Base-by-base conservation (phyloP, 2,329 filamentous ascomycete species). In the Pseudopithomyces maydicus region DNA sequence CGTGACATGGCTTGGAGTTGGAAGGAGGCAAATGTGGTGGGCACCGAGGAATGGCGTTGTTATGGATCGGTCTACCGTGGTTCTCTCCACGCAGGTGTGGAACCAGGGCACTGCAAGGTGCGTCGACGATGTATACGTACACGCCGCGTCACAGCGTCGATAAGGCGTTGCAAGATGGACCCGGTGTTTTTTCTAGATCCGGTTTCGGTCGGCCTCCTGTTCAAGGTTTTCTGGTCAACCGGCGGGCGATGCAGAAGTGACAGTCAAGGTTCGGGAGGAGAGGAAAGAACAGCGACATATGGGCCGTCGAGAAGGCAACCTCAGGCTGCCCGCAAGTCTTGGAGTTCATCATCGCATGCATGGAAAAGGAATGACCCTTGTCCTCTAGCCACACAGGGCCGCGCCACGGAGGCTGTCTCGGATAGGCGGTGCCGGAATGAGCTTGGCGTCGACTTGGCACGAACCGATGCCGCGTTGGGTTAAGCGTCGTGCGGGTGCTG, bases 1-100 rank as follows among this genome's bases (percentile, higher is more conserved):
- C 61, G 67, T 26, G 38, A 33, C 48, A 51, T 51, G 29, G 15
- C 32, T 23, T 38, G 45, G 17, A 14, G 8, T 17, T 11, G 35
- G 47, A 23, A 7, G 14, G 26, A 19, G 20, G 33, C 14, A 23
- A 33, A 17, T 42, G n/a, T 23, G 22, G n/a, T 33, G 36, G 20
- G 33, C 46, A 26, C n/a, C 17, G 22, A 4, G 15, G 17, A 22
- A 22, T 15, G 10, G 36, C 8, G 19, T 29, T 39, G 26, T 29
- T 29, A 29, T 29, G 5, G 8, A 29, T 29, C 26, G 26, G 8
- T 29, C 26, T 29, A 29, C 26, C 26, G 26, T 29, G 26, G 5
- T 29, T 29, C 26, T 29, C 26, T 8, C 4, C 26, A 8, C 26
- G 26, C 8, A 8, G 26, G 5, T 29, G 11, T 44, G 22, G 22